A percentile compares a stretch with the other conserved stretches of the same genome.
Evolutionary conservation across 306 rosid genomes (phyloP).

Genomic region (Erythrophleum fordii): DNA sequence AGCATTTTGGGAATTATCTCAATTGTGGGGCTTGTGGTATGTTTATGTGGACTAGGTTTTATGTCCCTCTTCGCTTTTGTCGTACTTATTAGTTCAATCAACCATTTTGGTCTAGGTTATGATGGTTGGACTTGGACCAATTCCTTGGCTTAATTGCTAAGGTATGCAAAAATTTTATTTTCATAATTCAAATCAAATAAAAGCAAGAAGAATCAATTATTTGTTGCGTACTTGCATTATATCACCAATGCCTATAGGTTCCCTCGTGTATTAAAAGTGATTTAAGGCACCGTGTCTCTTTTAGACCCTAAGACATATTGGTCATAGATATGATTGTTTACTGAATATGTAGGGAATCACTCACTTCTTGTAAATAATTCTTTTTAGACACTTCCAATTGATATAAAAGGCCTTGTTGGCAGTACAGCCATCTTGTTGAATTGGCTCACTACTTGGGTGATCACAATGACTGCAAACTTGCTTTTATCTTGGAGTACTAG

Average conservation of each 20-base stretch:
- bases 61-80: not conserved
- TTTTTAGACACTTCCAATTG: slow-evolving; percentile 78
- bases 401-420: slow-evolving; percentile 83
- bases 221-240: slow-evolving; percentile 4
- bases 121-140: slow-evolving; percentile 78
- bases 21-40: slow-evolving; percentile 78
- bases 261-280: not conserved
- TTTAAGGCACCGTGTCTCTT: slow-evolving; percentile 24
- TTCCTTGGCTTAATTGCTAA: slow-evolving; percentile 96
- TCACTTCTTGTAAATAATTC: slow-evolving; percentile 27
- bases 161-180: slow-evolving; percentile 48
- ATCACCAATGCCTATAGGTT: slow-evolving; percentile 10
- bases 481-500: slow-evolving; percentile 75
- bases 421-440: slow-evolving; percentile 70
- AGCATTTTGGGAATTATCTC: slow-evolving; percentile 57
- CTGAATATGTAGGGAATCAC: not conserved
- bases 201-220: slow-evolving; percentile 1
- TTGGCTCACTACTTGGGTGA: slow-evolving; percentile 62
- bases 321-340: slow-evolving; percentile 30
- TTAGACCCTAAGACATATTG: not conserved
- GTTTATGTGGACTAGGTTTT: slow-evolving; percentile 30
- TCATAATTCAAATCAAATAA: not conserved
- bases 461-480: slow-evolving; percentile 83
- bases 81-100: slow-evolving; percentile 4
- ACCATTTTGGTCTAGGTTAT: slow-evolving; percentile 48